Percentiles rank a stretch among this genome's conserved stretches.
Evolutionary conservation across 2,329 filamentous ascomycete species (phyloP).

Genomic region (Stemphylium lycopersici): DNA sequence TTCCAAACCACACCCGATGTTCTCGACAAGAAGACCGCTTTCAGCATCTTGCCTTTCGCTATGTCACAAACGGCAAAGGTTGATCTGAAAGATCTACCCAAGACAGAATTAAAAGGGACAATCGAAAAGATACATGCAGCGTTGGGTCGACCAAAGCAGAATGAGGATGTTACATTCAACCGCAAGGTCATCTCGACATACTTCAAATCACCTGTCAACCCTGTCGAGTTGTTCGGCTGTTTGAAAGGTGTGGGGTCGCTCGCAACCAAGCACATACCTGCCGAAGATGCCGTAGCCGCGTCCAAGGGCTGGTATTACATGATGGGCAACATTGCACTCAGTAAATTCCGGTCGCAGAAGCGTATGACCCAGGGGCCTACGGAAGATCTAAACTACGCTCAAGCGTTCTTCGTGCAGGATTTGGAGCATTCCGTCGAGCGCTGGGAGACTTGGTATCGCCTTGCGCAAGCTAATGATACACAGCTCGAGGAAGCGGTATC

Average conservation of each 20-base stretch:
- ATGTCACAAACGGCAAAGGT: slow-evolving; percentile 81
- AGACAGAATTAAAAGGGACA: slow-evolving; percentile 85
- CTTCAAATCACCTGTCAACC: slow-evolving; percentile 83
- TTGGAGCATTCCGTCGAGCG: slow-evolving; percentile 80
- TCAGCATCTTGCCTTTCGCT: slow-evolving; percentile 82
- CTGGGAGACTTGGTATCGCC: slow-evolving; percentile 90
- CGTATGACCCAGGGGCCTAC: slow-evolving; percentile 78
- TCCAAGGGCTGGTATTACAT: slow-evolving; percentile 91
- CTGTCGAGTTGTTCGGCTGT: slow-evolving; percentile 78
- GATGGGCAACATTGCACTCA: slow-evolving; percentile 84
- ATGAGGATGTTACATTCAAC: slow-evolving; percentile 84
- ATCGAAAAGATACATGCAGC: slow-evolving; percentile 94
- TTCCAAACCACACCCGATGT: slow-evolving; percentile 78
- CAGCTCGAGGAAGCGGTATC: slow-evolving; percentile 86
- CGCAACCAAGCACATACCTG: slow-evolving; percentile 56
- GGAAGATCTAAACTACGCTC: slow-evolving; percentile 81
- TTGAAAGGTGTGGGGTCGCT: slow-evolving; percentile 72
- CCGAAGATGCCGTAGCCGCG: slow-evolving; percentile 72
- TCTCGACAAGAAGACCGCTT: slow-evolving; percentile 79
- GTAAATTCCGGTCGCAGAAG: slow-evolving; percentile 82
- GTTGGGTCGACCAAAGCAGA: slow-evolving; percentile 77
- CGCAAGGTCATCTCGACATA: slow-evolving; percentile 80
- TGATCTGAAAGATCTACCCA: slow-evolving; percentile 87
- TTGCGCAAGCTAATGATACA: slow-evolving; percentile 86
- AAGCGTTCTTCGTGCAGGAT: slow-evolving; percentile 79